Conservation (phyloP, 2,329 filamentous ascomycete genomes). For the Sordariomycetes sp. region DNA sequence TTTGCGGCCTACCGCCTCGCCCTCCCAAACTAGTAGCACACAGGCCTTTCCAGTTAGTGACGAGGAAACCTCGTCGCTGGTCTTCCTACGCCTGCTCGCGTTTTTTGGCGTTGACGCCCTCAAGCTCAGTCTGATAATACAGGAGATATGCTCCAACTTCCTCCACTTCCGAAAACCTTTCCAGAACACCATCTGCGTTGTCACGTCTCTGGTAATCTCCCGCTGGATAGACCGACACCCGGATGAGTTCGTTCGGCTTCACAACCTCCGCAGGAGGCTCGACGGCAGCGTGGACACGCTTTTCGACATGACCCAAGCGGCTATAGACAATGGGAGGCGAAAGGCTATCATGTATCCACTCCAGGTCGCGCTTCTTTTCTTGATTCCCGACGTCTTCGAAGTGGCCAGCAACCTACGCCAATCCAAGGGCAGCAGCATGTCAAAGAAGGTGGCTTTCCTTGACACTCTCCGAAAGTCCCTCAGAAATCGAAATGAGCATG, state of each 20-base stretch:
- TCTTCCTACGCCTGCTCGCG: constrained; percentile 47
- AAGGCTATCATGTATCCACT: constrained; percentile 49
- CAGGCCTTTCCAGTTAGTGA: constrained; percentile 24
- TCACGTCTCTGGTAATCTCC: constrained; percentile 51
- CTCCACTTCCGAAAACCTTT: constrained; percentile 54
- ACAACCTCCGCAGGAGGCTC: constrained; percentile 48
- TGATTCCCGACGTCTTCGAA: constrained; percentile 60
- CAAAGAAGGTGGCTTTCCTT: constrained; percentile 56
- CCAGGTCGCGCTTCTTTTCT: constrained; percentile 50
- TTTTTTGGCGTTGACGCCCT: constrained; percentile 54
- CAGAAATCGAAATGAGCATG: constrained; percentile 54
- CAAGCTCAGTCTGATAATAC: constrained; percentile 50
- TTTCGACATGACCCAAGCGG: constrained; percentile 57
- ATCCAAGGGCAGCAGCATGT: constrained; percentile 48
- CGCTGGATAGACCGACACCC: constrained; percentile 58
- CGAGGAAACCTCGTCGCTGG: constrained; percentile 40
- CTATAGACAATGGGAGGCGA: constrained; percentile 45
- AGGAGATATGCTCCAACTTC: constrained; percentile 57
- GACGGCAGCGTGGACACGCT: constrained; percentile 56
- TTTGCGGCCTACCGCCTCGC: constrained; percentile 28
- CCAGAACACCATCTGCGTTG: constrained; percentile 52
- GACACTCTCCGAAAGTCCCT: constrained; percentile 53
- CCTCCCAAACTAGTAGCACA: neutral
- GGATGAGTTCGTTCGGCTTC: constrained; percentile 52
- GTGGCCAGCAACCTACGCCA: constrained; percentile 58